A percentile compares a stretch with the other conserved stretches of the same genome.
Evolutionary conservation across 768 basidiomycete species (phyloP).

Genomic region (Neoboletus subvelutipes): DNA sequence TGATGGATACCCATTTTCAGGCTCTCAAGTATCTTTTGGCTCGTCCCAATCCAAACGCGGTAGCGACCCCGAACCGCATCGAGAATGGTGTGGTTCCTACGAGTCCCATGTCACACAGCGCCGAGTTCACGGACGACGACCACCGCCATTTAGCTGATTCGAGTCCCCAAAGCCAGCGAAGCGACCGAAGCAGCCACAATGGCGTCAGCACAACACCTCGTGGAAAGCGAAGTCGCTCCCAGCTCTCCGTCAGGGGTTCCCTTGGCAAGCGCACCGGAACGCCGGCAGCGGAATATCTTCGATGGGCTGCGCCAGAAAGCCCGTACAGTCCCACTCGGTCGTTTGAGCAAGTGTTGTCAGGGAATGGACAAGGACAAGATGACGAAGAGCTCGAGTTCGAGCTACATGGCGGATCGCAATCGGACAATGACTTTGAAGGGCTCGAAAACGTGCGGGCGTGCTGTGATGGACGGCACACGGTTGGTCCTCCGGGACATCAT

Average conservation of each 20-base stretch:
- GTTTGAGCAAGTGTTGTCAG: conserved; percentile 50
- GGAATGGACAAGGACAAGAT: conserved; percentile 39
- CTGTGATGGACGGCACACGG: conserved; percentile 85
- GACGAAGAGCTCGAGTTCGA: conserved; percentile 80
- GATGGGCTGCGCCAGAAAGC: conserved; percentile 73
- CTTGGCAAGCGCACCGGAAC: conserved; percentile 87
- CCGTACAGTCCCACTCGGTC: conserved; percentile 76
- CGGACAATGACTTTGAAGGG: conserved; percentile 85
- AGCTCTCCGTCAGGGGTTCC: conserved; percentile 68
- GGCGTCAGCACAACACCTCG: conserved; percentile 75
- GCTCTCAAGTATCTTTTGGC: conserved; percentile 89
- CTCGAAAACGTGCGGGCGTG: conserved; percentile 94
- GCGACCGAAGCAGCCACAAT: conserved; percentile 55
- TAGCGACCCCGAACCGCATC: conserved; percentile 27
- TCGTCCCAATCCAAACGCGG: conserved; percentile 50
- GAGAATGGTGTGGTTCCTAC: conserved; percentile 39
- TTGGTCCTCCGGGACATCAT: conserved; percentile 60
- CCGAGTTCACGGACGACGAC: conserved; percentile 52
- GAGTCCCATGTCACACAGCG: conserved; percentile 48
- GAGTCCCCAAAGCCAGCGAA: conserved; percentile 76
- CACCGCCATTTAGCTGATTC: conserved; percentile 46
- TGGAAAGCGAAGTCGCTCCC: conserved; percentile 76
- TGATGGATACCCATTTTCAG: conserved; percentile 39
- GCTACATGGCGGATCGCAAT: conserved; percentile 68
- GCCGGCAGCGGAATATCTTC: conserved; percentile 87